These are phyloP conservation scores for Ophiostoma australiae DNA, from an alignment of 2,329 filamentous ascomycete genomes.

Conservation along the genomic window DNA sequence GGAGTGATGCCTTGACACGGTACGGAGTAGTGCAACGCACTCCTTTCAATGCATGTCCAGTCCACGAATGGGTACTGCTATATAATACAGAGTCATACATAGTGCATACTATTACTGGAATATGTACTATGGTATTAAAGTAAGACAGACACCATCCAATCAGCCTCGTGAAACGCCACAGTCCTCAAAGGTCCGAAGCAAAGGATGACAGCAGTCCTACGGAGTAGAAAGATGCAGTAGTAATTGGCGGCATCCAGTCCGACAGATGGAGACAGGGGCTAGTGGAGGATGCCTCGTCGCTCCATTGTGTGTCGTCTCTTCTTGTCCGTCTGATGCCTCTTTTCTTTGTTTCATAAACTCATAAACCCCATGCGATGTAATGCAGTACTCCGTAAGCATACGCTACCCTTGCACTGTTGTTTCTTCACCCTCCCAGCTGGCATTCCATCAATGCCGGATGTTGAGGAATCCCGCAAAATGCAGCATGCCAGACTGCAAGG, in stretches of 20 bases:
- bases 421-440: not conserved
- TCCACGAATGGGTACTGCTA: too few species aligned
- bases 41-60: not conserved
- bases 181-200: not conserved
- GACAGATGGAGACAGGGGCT: slow-evolving; percentile 2
- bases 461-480: not conserved
- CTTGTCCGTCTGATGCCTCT: not conserved
- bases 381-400: not conserved
- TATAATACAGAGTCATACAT: too few species aligned
- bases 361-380: not conserved
- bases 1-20: not conserved
- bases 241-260: too few species aligned
- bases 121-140: not conserved
- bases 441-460: slow-evolving; percentile 4
- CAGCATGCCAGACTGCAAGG: not conserved
- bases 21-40: not conserved
- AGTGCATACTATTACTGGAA: too few species aligned
- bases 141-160: not conserved
- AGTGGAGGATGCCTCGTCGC: not conserved
- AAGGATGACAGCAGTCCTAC: not conserved
- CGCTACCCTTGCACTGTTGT: not conserved
- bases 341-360: not conserved
- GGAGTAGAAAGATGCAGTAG: too few species aligned
- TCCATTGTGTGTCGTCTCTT: slow-evolving; percentile 3
- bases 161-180: not conserved